These are phyloP conservation scores for Aegilops tauschii DNA, from an alignment of 176 grass and related monocot species.

Conservation along the genomic window DNA sequence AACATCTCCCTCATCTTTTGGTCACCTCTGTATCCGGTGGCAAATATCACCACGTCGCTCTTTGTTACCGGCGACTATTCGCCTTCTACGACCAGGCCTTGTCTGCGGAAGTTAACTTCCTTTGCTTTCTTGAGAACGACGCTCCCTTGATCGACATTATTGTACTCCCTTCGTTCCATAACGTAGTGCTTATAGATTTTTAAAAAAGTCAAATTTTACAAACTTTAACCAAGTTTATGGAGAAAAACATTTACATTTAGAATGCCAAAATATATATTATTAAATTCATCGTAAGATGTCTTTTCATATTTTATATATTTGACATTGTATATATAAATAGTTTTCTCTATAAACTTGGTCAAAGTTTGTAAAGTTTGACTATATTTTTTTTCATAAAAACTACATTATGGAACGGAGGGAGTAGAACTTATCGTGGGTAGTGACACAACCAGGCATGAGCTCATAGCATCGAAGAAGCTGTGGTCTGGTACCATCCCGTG, in stretches of 20 bases:
- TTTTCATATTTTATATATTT: no score
- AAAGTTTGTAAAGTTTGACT: no score
- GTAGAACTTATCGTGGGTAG: slow-evolving; percentile 31
- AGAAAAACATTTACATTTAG: no score
- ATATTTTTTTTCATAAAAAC: no score
- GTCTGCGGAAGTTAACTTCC: slow-evolving; percentile 37
- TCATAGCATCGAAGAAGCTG: slow-evolving; percentile 35
- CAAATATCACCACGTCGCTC: slow-evolving; percentile 43
- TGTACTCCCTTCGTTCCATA: background rate
- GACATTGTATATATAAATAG: no score
- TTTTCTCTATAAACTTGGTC: no score
- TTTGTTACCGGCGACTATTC: background rate
- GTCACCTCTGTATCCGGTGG: slow-evolving; percentile 38
- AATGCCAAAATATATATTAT: no score
- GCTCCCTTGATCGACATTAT: slow-evolving; percentile 48
- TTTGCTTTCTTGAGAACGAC: slow-evolving; percentile 46
- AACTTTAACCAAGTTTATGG: no score
- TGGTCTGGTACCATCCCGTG: slow-evolving; percentile 51
- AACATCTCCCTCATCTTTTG: slow-evolving; percentile 48
- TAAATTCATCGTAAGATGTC: no score
- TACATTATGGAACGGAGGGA: no score
- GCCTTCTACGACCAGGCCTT: slow-evolving; percentile 40
- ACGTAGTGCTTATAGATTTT: no score
- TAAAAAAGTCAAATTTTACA: no score
- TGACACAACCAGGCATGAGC: slow-evolving; percentile 18